Evolutionary conservation across 305 asterid genomes (phyloP).

Genomic region (Andrographis paniculata): DNA sequence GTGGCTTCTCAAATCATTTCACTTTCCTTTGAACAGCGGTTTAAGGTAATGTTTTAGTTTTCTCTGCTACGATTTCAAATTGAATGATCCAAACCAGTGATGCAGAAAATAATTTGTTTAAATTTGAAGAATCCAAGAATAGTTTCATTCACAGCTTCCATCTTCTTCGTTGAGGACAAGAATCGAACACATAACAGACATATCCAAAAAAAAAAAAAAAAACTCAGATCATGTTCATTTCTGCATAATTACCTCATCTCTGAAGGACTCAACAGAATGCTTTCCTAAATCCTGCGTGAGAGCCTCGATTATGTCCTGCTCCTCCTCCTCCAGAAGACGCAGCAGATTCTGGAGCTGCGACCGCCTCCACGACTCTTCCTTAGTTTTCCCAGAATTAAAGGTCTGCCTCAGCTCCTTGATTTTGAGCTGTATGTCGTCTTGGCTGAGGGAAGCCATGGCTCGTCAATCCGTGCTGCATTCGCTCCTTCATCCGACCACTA

Average conservation of each 20-base stretch:
- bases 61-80: too few species aligned
- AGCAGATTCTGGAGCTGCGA: slow-evolving; percentile 57
- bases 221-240: too few species aligned
- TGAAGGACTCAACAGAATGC: slow-evolving; percentile 72
- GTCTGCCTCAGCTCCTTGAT: slow-evolving; percentile 37
- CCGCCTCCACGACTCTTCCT: slow-evolving; percentile 61
- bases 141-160: too few species aligned
- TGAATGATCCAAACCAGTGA: too few species aligned
- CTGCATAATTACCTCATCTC: slow-evolving; percentile 93
- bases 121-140: too few species aligned
- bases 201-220: background rate
- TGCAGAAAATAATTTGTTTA: too few species aligned
- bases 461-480: too few species aligned
- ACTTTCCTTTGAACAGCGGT: too few species aligned
- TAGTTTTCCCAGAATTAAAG: slow-evolving; percentile 50
- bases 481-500: too few species aligned
- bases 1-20: too few species aligned
- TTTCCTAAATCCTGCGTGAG: slow-evolving; percentile 72
- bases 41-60: too few species aligned
- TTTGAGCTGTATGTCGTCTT: background rate
- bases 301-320: slow-evolving; percentile 52
- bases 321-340: slow-evolving; percentile 50
- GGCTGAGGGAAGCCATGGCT: background rate
- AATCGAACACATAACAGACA: slow-evolving; percentile 41
- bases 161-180: slow-evolving; percentile 31